Conservation (phyloP, 2,329 filamentous ascomycete species). For the Aspergillus fumigatiaffinis region DNA sequence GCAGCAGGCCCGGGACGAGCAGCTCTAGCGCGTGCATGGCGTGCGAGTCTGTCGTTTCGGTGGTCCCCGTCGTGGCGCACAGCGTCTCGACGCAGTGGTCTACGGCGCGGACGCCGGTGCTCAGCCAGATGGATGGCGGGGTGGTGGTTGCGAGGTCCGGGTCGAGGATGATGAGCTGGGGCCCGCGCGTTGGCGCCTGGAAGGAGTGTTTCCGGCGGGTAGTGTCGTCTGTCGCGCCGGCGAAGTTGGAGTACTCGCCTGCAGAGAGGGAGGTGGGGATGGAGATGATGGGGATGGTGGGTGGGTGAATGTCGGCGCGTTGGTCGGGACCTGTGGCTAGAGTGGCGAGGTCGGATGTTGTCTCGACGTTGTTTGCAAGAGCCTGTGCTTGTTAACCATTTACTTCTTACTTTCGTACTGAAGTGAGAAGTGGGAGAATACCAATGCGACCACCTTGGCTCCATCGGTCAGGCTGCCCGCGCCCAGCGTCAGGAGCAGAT, state of each 20-base stretch:
- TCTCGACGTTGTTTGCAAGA: slow-evolving; percentile 46
- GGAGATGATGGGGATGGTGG: slow-evolving; percentile 33
- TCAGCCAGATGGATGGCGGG: slow-evolving; percentile 53
- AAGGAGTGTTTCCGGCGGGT: slow-evolving; percentile 38
- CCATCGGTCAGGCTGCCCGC: slow-evolving; percentile 55
- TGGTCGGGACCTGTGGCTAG: slow-evolving; percentile 30
- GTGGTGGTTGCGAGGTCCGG: slow-evolving; percentile 50
- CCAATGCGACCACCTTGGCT: slow-evolving; percentile 51
- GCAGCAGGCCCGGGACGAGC: slow-evolving; percentile 44
- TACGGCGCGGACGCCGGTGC: slow-evolving; percentile 53
- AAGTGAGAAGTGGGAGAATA: slow-evolving; percentile 12
- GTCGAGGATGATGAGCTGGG: slow-evolving; percentile 55
- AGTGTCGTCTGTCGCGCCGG: slow-evolving; percentile 36
- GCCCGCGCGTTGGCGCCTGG: slow-evolving; percentile 36
- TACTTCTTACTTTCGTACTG: neutral
- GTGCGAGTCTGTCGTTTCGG: slow-evolving; percentile 32
- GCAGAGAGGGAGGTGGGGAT: slow-evolving; percentile 43
- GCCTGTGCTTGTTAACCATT: slow-evolving; percentile 24
- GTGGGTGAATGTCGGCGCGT: slow-evolving; percentile 19
- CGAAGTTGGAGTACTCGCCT: slow-evolving; percentile 41
- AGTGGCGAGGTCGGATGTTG: slow-evolving; percentile 36
- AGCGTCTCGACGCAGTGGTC: slow-evolving; percentile 58
- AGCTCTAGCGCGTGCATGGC: slow-evolving; percentile 38
- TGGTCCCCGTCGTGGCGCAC: slow-evolving; percentile 39
- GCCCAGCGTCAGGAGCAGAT: slow-evolving; percentile 53